Evolutionary conservation across 176 grass and related monocot species (phyloP).

Genomic region (Tuctoria greenei): DNA sequence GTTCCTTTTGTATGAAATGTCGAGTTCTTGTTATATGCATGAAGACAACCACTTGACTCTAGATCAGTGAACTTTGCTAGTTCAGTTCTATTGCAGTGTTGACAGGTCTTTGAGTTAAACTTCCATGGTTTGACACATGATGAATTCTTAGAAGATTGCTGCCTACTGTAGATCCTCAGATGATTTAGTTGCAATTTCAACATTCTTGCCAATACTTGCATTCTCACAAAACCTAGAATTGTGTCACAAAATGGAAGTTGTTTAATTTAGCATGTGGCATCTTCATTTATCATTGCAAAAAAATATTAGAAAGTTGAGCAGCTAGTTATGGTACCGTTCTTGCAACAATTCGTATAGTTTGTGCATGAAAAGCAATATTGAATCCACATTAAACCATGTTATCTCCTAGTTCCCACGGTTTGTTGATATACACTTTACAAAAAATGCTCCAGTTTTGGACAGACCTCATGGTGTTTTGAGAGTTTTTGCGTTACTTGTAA

Average conservation of each 20-base stretch:
- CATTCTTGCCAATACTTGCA: neutral
- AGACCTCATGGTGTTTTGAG: neutral
- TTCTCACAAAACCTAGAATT: conserved; percentile 22
- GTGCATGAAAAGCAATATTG: conserved; percentile 19
- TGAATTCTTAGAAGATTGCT: neutral
- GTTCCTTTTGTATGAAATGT: neutral
- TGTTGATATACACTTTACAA: neutral
- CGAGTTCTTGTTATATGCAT: neutral
- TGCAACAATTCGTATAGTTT: conserved; percentile 6
- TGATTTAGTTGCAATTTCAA: neutral
- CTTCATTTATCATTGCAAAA: conserved; percentile 8
- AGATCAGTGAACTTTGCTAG: neutral
- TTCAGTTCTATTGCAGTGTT: neutral
- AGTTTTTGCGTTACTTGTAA: conserved; percentile 13
- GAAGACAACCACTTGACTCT: neutral
- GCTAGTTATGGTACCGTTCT: neutral
- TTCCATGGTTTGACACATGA: conserved; percentile 14
- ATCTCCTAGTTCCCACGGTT: conserved; percentile 6
- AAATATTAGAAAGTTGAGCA: neutral
- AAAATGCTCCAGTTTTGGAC: conserved; percentile 5
- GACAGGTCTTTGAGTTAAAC: neutral
- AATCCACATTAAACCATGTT: conserved; percentile 12
- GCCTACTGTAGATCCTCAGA: neutral
- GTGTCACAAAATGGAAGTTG: conserved; percentile 1
- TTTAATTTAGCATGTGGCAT: neutral